Percentiles rank a stretch among this genome's conserved stretches.
phyloP scores from a whole-genome alignment of 2,329 filamentous ascomycete genomes.

The Myriosclerotinia curreyana region DNA sequence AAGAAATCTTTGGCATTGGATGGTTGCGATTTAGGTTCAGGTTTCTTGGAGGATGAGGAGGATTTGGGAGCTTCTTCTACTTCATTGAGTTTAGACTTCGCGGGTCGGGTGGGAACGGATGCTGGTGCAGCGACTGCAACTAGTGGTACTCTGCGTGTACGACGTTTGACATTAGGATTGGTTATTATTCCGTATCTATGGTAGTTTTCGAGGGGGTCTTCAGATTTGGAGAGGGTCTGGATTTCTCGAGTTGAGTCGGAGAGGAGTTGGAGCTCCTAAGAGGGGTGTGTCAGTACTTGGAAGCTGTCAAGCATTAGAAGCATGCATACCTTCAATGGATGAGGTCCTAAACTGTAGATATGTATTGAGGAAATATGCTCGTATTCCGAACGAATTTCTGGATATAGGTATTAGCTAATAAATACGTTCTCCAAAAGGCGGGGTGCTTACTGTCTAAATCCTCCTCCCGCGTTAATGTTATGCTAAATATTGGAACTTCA shows the following conservation, averaged over 20 bases:
- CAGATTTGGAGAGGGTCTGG: constrained; percentile 51
- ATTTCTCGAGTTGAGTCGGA: constrained; percentile 67
- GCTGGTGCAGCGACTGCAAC: constrained; percentile 34
- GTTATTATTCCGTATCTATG: constrained; percentile 70
- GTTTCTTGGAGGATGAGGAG: constrained; percentile 20
- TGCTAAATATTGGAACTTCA: constrained; percentile 52
- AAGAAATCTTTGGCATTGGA: constrained; percentile 41
- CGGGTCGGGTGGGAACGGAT: constrained; percentile 23
- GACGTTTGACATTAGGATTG: constrained; percentile 63
- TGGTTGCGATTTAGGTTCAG: constrained; percentile 31
- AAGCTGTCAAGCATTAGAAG: background rate
- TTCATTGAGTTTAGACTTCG: constrained; percentile 22
- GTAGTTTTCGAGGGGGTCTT: constrained; percentile 58
- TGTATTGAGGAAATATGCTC: constrained; percentile 75
- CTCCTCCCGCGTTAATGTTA: constrained; percentile 71
- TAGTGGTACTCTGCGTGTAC: constrained; percentile 39
- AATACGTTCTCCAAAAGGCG: background rate
- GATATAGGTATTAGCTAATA: constrained; percentile 22
- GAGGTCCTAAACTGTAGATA: constrained; percentile 78
- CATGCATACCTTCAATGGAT: constrained; percentile 58
- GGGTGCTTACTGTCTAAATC: constrained; percentile 59
- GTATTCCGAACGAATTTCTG: constrained; percentile 67
- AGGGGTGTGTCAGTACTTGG: constrained; percentile 11
- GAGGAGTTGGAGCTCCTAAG: constrained; percentile 62
- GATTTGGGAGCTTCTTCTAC: constrained; percentile 25